Percentiles rank a stretch among this genome's conserved stretches.
Evolutionary conservation across 805 yeast species (phyloP).

Genomic region (Sungouiozyma intestinalis): DNA sequence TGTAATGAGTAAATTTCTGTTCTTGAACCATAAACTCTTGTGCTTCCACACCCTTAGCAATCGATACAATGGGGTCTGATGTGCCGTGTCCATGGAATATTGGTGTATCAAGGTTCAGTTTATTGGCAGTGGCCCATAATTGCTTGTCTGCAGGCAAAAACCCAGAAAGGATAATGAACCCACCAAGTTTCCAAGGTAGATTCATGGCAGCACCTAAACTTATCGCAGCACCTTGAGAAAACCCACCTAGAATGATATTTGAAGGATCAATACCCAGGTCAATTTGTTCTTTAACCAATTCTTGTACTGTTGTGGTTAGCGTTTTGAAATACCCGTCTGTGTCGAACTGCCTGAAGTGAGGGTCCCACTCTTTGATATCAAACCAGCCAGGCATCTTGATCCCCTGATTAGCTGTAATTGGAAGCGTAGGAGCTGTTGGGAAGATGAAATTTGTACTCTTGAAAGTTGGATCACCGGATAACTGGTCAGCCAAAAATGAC

Average conservation of each 20-base stretch:
- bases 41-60: constrained; percentile 28
- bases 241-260: constrained; percentile 84
- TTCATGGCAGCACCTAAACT: constrained; percentile 51
- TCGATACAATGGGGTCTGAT: constrained; percentile 52
- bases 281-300: constrained; percentile 42
- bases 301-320: constrained; percentile 25
- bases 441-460: constrained; percentile 63
- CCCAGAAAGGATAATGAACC: constrained; percentile 69
- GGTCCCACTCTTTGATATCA: constrained; percentile 52
- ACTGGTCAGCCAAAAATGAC: constrained; percentile 65
- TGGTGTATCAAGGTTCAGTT: constrained; percentile 55
- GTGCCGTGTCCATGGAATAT: constrained; percentile 86
- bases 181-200: constrained; percentile 59
- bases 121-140: constrained; percentile 6
- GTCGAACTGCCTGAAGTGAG: constrained; percentile 35
- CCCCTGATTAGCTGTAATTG: constrained; percentile 62
- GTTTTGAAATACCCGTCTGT: constrained; percentile 43
- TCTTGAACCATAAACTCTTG: constrained; percentile 32
- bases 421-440: constrained; percentile 77
- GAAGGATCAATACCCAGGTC: constrained; percentile 46
- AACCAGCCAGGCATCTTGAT: constrained; percentile 77
- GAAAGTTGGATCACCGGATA: constrained; percentile 37
- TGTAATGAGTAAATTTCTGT: constrained; percentile 36
- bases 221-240: constrained; percentile 88
- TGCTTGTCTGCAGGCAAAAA: constrained; percentile 30